These are phyloP conservation scores for Alisma plantagoaquatica DNA, from an alignment of 106 monocot species.

Conservation along the genomic window DNA sequence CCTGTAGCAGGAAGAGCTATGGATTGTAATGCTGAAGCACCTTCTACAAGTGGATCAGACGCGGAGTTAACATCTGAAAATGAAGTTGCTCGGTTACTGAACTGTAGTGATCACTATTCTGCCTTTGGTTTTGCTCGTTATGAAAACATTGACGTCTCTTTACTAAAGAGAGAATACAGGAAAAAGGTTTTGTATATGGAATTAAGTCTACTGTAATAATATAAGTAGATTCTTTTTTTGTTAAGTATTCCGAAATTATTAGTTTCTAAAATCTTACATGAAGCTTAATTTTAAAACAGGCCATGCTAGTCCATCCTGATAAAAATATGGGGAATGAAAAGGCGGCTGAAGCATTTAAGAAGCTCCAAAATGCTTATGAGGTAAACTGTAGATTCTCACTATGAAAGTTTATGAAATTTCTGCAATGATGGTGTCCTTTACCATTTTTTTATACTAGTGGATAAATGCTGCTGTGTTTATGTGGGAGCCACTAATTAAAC, in stretches of 20 bases:
- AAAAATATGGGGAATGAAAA: no score
- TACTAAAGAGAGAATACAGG: slow-evolving; percentile 78
- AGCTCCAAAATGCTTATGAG: no score
- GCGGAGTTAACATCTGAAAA: slow-evolving; percentile 80
- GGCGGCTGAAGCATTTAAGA: no score
- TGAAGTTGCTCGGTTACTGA: slow-evolving; percentile 81
- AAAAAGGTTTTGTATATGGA: slow-evolving; percentile 94
- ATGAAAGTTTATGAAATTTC: no score
- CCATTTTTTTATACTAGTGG: no score
- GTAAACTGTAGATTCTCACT: no score
- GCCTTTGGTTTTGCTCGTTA: slow-evolving; percentile 70
- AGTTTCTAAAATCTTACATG: background rate
- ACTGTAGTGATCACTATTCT: slow-evolving; percentile 87
- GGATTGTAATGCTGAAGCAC: slow-evolving; percentile 29
- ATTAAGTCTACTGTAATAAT: no score
- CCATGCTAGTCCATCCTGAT: no score
- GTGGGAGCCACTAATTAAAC: no score
- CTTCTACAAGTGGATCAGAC: slow-evolving; percentile 86
- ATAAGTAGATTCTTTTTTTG: background rate
- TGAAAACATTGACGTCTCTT: slow-evolving; percentile 61
- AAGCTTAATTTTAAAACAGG: background rate
- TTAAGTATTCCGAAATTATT: background rate
- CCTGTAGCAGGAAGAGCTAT: slow-evolving; percentile 22
- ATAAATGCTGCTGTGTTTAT: no score
- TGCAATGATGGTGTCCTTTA: no score